Evolutionary conservation across 2,329 filamentous ascomycete genomes (phyloP).

Genomic region (Corinectria fuckeliana): DNA sequence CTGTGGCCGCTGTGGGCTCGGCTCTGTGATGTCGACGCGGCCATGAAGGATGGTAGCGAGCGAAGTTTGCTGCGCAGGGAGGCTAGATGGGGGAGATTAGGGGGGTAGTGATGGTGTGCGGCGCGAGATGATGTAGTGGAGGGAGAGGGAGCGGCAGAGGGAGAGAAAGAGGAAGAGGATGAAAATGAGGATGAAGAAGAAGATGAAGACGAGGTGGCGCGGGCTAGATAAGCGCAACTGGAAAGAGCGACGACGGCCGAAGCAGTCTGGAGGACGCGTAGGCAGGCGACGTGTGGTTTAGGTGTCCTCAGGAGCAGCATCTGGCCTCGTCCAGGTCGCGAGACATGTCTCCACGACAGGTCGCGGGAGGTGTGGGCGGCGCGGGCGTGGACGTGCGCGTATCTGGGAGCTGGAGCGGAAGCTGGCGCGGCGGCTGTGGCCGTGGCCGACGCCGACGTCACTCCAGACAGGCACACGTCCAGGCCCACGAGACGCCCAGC

Average conservation of each 20-base stretch:
- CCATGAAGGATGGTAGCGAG: conserved; percentile 33
- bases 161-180: conserved; percentile 19
- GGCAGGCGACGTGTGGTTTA: conserved; percentile 28
- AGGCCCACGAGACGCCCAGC: conserved; percentile 41
- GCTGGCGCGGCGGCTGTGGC: conserved; percentile 27
- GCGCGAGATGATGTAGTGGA: background rate
- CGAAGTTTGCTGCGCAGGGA: conserved; percentile 30
- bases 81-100: conserved; percentile 33
- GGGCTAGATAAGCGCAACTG: conserved; percentile 34
- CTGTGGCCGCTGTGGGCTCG: conserved; percentile 41
- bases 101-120: conserved; percentile 16
- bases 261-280: conserved; percentile 32
- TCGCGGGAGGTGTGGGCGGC: conserved; percentile 20
- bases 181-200: conserved; percentile 5
- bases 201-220: conserved; percentile 26
- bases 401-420: conserved; percentile 7
- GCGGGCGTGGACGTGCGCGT: conserved; percentile 15
- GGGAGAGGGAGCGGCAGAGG: conserved; percentile 5
- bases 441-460: conserved; percentile 35
- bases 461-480: conserved; percentile 35
- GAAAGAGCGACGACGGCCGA: conserved; percentile 36
- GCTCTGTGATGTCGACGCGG: conserved; percentile 42
- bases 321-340: conserved; percentile 32
- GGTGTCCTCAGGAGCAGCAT: conserved; percentile 34
- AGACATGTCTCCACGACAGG: conserved; percentile 33